Percentiles rank a stretch among this genome's conserved stretches.
Conservation (phyloP, 1,139 yeast genomes). For the Komagataea norvegica region DNA sequence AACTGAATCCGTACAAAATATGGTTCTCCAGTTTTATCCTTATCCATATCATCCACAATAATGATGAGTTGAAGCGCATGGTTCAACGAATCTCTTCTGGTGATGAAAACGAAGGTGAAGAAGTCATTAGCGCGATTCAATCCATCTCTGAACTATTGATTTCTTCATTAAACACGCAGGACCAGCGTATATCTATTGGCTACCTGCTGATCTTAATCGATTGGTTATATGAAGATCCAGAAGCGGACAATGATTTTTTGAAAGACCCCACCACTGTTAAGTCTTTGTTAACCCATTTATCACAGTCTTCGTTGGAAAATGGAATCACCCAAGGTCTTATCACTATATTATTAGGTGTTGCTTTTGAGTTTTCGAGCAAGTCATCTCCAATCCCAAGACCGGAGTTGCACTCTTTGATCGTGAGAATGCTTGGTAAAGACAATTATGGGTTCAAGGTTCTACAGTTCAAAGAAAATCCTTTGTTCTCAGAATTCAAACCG, state of each 20-base stretch:
- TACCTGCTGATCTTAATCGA: constrained; percentile 69
- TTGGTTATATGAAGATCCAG: constrained; percentile 77
- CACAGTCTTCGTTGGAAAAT: constrained; percentile 55
- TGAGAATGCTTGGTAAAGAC: constrained; percentile 73
- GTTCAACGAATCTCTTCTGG: constrained; percentile 62
- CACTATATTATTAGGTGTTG: constrained; percentile 65
- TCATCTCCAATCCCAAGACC: constrained; percentile 65
- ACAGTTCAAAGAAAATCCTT: constrained; percentile 59
- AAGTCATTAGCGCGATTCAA: constrained; percentile 68
- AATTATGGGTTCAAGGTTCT: constrained; percentile 70
- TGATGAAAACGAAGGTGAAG: constrained; percentile 64
- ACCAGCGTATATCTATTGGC: constrained; percentile 74
- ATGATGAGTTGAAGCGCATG: constrained; percentile 36
- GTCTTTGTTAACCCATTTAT: constrained; percentile 61
- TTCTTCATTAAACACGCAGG: constrained; percentile 57
- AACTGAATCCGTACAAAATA: constrained; percentile 76
- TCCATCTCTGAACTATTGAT: constrained; percentile 75
- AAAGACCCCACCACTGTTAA: constrained; percentile 62
- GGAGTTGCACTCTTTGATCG: constrained; percentile 58
- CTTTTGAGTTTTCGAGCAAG: constrained; percentile 75
- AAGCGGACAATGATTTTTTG: constrained; percentile 73
- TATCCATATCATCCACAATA: constrained; percentile 57
- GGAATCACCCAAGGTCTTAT: constrained; percentile 72
- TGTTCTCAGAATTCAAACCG: constrained; percentile 54
- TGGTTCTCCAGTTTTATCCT: constrained; percentile 82